A percentile compares a stretch with the other conserved stretches of the same genome.
These are phyloP conservation scores for Aspergillus udagawae DNA, from an alignment of 2,329 filamentous ascomycete genomes.

Conservation along the genomic window DNA sequence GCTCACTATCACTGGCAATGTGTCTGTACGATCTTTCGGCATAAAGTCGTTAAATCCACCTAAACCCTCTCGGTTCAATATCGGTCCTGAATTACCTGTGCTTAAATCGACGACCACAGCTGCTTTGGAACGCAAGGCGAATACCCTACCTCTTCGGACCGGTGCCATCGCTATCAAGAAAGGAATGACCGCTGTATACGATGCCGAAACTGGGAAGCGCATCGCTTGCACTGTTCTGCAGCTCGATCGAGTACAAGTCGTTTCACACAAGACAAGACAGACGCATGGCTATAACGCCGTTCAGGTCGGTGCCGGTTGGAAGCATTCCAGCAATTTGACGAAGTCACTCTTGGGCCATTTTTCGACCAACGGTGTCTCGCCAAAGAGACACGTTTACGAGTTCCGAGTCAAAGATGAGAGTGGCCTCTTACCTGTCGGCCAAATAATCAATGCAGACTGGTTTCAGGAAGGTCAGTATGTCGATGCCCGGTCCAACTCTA, in stretches of 20 bases:
- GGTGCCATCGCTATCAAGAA: conserved; percentile 86
- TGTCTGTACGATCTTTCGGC: conserved; percentile 40
- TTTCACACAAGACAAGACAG: conserved; percentile 76
- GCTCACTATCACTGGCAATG: conserved; percentile 14
- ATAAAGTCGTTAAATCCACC: conserved; percentile 58
- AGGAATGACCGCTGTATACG: conserved; percentile 91
- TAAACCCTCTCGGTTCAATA: conserved; percentile 51
- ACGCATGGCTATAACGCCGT: conserved; percentile 91
- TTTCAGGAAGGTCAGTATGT: conserved; percentile 88
- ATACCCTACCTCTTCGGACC: conserved; percentile 63
- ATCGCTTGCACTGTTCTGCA: conserved; percentile 89
- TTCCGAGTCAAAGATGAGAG: conserved; percentile 74
- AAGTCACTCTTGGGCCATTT: conserved; percentile 84
- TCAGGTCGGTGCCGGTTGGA: conserved; percentile 76
- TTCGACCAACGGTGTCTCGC: conserved; percentile 72
- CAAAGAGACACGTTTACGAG: conserved; percentile 79
- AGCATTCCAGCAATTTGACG: conserved; percentile 70
- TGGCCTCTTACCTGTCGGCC: conserved; percentile 73
- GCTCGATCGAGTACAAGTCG: conserved; percentile 85
- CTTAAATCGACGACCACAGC: conserved; percentile 54
- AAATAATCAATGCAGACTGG: conserved; percentile 78
- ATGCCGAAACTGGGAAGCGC: conserved; percentile 68
- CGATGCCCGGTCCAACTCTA: conserved; percentile 72
- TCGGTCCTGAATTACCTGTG: conserved; percentile 47
- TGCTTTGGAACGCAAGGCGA: conserved; percentile 57